A percentile compares a stretch with the other conserved stretches of the same genome.
phyloP scores from a whole-genome alignment of 495 filamentous ascomycete genomes.

The Penicillium atrosanguineum region DNA sequence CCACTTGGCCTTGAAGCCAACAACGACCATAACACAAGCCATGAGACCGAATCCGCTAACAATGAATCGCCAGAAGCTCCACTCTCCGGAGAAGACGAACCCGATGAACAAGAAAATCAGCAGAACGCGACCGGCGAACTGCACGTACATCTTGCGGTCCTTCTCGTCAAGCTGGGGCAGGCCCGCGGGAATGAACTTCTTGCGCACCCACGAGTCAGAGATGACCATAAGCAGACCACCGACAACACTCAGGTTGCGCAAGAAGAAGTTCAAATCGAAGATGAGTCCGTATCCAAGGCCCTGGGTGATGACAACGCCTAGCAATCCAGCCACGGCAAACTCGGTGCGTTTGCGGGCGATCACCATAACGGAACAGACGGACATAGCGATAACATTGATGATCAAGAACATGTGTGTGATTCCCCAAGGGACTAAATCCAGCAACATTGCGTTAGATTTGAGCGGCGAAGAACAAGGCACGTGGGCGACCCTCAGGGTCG shows the following conservation, averaged over 20 bases:
- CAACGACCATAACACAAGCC: conserved; percentile 97
- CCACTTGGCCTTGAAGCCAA: conserved; percentile 99
- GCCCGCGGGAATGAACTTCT: conserved; percentile 93
- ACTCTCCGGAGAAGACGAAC: conserved; percentile 92
- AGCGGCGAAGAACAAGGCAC: neutral
- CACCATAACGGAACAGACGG: conserved; percentile 74
- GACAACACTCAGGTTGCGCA: conserved; percentile 95
- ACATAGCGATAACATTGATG: conserved; percentile 87
- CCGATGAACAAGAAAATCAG: conserved; percentile 96
- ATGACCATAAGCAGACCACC: conserved; percentile 96
- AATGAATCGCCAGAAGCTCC: conserved; percentile 79
- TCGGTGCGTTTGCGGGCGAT: conserved; percentile 90
- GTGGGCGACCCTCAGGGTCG: neutral
- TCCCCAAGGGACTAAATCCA: conserved; percentile 71
- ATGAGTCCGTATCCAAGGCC: conserved; percentile 96
- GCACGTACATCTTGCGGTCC: conserved; percentile 99
- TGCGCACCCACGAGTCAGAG: conserved; percentile 96
- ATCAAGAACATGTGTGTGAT: conserved; percentile 93
- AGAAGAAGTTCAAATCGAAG: conserved; percentile 99
- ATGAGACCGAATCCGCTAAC: conserved; percentile 82
- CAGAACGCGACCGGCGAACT: conserved; percentile 92
- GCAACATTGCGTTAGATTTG: conserved; percentile 15
- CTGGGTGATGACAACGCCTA: conserved; percentile 91
- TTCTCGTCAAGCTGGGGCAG: conserved; percentile 94
- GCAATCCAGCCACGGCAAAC: conserved; percentile 84